Evolutionary conservation across 2,329 filamentous ascomycete genomes (phyloP), one percentile per base, ranked within the genome.

Genomic region (Curvularia eragrostidis): DNA sequence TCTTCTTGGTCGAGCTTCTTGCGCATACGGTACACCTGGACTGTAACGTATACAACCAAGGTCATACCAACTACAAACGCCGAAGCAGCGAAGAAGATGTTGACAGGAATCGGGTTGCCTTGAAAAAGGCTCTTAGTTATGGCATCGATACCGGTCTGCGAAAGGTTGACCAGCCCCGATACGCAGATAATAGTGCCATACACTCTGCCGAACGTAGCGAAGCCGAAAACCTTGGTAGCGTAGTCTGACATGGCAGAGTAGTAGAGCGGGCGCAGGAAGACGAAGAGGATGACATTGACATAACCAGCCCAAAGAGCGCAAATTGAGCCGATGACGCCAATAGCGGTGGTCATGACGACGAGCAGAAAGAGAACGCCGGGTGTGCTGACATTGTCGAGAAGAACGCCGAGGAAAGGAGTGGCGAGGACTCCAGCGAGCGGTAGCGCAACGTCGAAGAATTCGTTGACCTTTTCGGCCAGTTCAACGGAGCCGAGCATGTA

Each of bases 211-310:
- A 96, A 97, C 0, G 91, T 96, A 55, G 88, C 75, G 77, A 96
- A 96, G 5, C 93, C 93, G 73, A 97, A 97, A 21, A 96, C 92
- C 76, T 96, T 96, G 59, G 91, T 91, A 24, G 87, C 86, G 72
- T 95, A 96, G 78, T 96, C 93, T 39, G 89, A 93, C 66, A 96
- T 91, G 8, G 91, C 89, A 0, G 91, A 95, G 79, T 96, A 96
- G 78, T 96, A 97, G 26, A 96, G 88, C 0, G 93, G 93, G 0
- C 93, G 87, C 68, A 94, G 91, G 30, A 96, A 77, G 28, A 94
- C 90, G 72, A 96, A 96, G 10, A 96, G 84, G 36, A 83, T 78
- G 50, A 96, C 82, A 68, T 93, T 93, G 43, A 84, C 80, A 67
- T 95, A 95, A 0, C 88, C 91, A 0, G 88, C 87, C 84, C 87